A percentile compares a stretch with the other conserved stretches of the same genome.
Evolutionary conservation across 1,139 yeast genomes (phyloP).

Genomic region (Citeromyces hawaiiensis): DNA sequence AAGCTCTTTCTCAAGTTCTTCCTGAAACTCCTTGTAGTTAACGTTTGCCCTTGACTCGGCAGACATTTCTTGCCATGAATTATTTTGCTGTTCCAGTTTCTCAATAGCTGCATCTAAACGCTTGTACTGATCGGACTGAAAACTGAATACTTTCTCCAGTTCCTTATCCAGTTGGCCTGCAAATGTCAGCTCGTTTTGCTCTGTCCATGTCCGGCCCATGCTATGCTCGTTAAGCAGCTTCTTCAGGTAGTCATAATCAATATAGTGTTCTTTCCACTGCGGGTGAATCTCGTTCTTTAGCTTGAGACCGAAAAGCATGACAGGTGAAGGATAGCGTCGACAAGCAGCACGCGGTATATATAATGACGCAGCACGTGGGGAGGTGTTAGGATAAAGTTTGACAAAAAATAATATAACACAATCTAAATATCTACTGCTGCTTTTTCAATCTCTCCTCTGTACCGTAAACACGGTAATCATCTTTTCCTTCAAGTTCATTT

Average conservation of each 20-base stretch:
- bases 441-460: slow-evolving; percentile 17
- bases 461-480: slow-evolving; percentile 44
- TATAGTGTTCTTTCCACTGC: slow-evolving; percentile 82
- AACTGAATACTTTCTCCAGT: slow-evolving; percentile 84
- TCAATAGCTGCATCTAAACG: slow-evolving; percentile 54
- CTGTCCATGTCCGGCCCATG: slow-evolving; percentile 45
- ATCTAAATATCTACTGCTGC: slow-evolving; percentile 9
- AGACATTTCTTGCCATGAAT: slow-evolving; percentile 10
- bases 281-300: slow-evolving; percentile 69
- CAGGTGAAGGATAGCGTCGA: not conserved
- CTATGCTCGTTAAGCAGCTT: slow-evolving; percentile 73
- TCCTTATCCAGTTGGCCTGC: slow-evolving; percentile 75
- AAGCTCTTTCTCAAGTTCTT: slow-evolving; percentile 58
- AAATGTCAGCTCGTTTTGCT: slow-evolving; percentile 71
- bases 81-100: slow-evolving; percentile 39
- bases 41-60: slow-evolving; percentile 16
- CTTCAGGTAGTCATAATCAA: slow-evolving; percentile 69
- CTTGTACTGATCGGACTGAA: slow-evolving; percentile 63
- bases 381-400: slow-evolving; percentile 4
- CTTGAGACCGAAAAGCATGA: slow-evolving; percentile 79
- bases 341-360: no score
- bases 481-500: slow-evolving; percentile 62
- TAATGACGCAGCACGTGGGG: no score
- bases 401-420: slow-evolving; percentile 1
- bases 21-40: slow-evolving; percentile 44